Conservation (phyloP, 2,329 filamentous ascomycete species). For the Alternaria infectoria region DNA sequence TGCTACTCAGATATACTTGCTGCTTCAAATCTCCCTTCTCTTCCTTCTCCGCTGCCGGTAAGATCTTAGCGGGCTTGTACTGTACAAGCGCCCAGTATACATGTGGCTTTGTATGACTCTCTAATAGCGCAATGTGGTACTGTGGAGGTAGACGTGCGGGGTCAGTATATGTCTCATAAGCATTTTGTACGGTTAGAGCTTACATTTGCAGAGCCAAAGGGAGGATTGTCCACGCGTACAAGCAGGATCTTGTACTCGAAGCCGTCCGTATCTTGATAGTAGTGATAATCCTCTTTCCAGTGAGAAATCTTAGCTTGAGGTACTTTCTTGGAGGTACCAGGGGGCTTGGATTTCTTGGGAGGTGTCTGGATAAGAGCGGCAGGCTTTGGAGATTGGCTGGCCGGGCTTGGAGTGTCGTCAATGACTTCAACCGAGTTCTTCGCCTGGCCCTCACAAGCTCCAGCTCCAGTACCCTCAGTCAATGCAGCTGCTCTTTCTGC, state of each 20-base stretch:
- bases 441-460: neutral
- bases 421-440: neutral
- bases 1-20: neutral
- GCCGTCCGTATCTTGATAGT: slow-evolving; percentile 67
- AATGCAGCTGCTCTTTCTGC: slow-evolving; percentile 24
- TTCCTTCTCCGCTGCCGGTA: neutral
- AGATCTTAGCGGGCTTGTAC: slow-evolving; percentile 25
- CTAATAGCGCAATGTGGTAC: slow-evolving; percentile 48
- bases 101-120: slow-evolving; percentile 40
- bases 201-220: slow-evolving; percentile 61
- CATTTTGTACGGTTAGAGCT: neutral
- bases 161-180: neutral
- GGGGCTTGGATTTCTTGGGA: neutral
- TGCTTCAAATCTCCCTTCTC: neutral
- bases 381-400: neutral
- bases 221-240: slow-evolving; percentile 57
- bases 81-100: slow-evolving; percentile 39
- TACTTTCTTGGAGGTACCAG: neutral
- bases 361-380: neutral
- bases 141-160: neutral
- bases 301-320: slow-evolving; percentile 29
- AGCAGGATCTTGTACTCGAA: slow-evolving; percentile 71
- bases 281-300: slow-evolving; percentile 60
- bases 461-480: slow-evolving; percentile 3
- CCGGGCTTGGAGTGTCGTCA: neutral